Percentiles rank a stretch among this genome's conserved stretches.
Evolutionary conservation across 495 filamentous ascomycete species (phyloP).

Genomic region (Xylaria telfairii): DNA sequence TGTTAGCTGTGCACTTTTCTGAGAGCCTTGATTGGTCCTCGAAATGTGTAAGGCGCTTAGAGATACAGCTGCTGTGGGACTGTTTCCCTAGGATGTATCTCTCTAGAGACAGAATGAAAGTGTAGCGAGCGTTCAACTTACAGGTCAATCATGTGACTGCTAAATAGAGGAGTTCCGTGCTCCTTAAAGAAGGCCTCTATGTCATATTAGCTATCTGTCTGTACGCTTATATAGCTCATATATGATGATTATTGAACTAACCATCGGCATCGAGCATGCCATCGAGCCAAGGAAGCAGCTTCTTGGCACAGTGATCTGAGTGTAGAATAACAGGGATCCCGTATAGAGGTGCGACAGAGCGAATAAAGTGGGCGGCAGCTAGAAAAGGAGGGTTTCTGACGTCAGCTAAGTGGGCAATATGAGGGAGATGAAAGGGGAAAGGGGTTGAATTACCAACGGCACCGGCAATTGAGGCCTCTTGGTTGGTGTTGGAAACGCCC

Average conservation of each 20-base stretch:
- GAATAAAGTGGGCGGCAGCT: constrained; percentile 90
- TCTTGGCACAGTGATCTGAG: constrained; percentile 92
- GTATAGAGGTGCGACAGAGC: constrained; percentile 83
- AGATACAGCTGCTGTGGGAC: not conserved
- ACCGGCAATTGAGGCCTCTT: constrained; percentile 86
- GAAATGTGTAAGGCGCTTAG: not conserved
- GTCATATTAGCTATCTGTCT: constrained; percentile 41
- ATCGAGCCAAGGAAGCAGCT: constrained; percentile 94
- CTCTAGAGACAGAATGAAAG: not conserved
- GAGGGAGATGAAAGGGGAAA: not conserved
- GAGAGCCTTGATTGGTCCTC: not conserved
- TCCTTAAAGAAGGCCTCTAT: constrained; percentile 94
- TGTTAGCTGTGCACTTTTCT: not conserved
- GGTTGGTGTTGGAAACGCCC: constrained; percentile 85
- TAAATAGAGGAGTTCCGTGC: constrained; percentile 92
- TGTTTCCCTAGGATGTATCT: not conserved
- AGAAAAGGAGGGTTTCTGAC: not conserved
- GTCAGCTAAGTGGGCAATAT: constrained; percentile 11
- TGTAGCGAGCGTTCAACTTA: constrained; percentile 21
- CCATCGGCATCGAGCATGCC: constrained; percentile 64
- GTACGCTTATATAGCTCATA: not conserved
- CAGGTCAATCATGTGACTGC: constrained; percentile 96
- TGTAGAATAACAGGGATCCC: constrained; percentile 90
- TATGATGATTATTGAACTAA: constrained; percentile 1
- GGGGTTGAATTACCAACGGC: constrained; percentile 57